phyloP scores from a whole-genome alignment of 352 stramenopile genomes.

The Phytophthora fragariae region DNA sequence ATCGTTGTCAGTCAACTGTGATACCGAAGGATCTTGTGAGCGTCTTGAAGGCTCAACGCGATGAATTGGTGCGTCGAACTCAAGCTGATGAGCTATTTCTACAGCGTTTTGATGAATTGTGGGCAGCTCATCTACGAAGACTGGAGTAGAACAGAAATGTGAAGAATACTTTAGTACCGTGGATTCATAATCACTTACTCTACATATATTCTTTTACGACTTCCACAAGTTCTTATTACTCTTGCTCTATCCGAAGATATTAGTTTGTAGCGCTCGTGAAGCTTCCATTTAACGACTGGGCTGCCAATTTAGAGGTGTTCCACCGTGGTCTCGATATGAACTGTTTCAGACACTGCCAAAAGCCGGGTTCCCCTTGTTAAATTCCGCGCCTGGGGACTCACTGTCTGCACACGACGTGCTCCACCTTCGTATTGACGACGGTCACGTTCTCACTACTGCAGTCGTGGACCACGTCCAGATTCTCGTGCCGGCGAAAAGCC shows the following conservation, averaged over 20 bases:
- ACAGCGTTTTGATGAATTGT: no score
- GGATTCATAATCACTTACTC: no score
- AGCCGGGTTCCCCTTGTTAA: not conserved
- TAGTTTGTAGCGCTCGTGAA: not conserved
- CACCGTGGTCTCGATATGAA: not conserved
- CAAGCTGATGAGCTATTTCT: no score
- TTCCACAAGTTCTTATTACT: no score
- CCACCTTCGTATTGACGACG: not conserved
- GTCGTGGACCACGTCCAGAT: not conserved
- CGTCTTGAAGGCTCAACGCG: slow-evolving; percentile 1
- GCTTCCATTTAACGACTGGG: not conserved
- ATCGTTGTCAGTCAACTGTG: not conserved
- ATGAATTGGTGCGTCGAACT: not conserved
- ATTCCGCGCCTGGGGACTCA: not conserved
- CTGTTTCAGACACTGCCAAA: not conserved
- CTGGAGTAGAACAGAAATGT: no score
- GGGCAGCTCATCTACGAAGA: no score
- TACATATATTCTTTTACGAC: no score
- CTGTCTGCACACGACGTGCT: not conserved
- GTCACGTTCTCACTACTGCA: not conserved
- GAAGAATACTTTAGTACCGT: no score
- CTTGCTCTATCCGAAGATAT: no score
- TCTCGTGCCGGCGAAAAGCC: no score
- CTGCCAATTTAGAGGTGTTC: not conserved
- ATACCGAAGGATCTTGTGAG: not conserved